Evolutionary conservation across 2,329 filamentous ascomycete species (phyloP), one percentile per base, ranked within the genome.

Genomic region (Phaeophleospora eucalypticola): DNA sequence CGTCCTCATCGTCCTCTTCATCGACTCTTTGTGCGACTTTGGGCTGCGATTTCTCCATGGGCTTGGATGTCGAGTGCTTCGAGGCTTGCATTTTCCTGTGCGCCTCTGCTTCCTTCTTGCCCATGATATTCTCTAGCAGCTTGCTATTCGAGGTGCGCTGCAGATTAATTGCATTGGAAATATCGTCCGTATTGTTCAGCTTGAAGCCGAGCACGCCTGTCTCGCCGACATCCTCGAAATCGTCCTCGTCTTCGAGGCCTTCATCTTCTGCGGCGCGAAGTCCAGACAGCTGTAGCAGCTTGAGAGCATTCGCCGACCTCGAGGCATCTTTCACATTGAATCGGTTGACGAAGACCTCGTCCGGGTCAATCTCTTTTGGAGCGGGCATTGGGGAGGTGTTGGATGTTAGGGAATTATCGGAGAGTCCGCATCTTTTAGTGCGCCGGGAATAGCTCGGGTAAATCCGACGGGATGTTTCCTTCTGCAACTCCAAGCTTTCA

Each of bases 341-440:
- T 42, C 70, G 69, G 56, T 79, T 80, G 42, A 76, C 70, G 41
- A 81, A 71, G 21, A 81, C 65, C 51, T 81, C 78, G 37, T 72
- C 41, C 16, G 52, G 53, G 43, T 21, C 38, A 24, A 43, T 27
- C 12, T 50, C 24, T 12, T 29, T 29, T 12, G 24, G 35, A 15
- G 32, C 37, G 36, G 29, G 36, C 38, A 36, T 55, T n/a, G 33
- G 35, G 4, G 14, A 29, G 6, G 24, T 29, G 35, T 34, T 34
- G 7, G 24, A 34, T 43, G 36, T 20, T 17, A 24, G 21, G 14
- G 12, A 14, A 16, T 27, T 20, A 16, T 17, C 9, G 14, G 27
- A 27, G n/a, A n/a, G n/a, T n/a, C n/a, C n/a, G n/a, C n/a, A n/a
- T n/a, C n/a, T n/a, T n/a, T n/a, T n/a, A n/a, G n/a, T n/a, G n/a